phyloP scores from a whole-genome alignment of 805 yeast species.

The Cephaloascus fragrans region DNA sequence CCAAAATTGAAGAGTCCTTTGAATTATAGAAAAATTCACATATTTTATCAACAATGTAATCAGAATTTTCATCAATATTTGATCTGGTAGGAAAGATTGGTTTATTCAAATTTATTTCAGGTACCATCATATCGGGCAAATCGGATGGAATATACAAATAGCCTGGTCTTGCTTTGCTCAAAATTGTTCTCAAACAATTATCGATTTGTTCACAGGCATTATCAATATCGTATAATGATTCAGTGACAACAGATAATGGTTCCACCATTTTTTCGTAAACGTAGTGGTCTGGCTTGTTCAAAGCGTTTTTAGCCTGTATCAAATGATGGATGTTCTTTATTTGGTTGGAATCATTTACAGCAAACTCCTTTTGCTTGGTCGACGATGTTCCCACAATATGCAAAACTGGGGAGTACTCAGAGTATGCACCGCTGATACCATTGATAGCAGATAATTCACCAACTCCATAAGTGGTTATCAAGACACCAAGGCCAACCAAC shows the following conservation, averaged over 20 bases:
- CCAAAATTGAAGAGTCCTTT: conserved; percentile 17
- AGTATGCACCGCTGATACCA: conserved; percentile 74
- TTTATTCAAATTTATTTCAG: neutral
- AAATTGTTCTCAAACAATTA: conserved; percentile 45
- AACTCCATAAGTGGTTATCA: conserved; percentile 74
- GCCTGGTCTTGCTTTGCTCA: conserved; percentile 65
- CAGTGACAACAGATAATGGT: conserved; percentile 37
- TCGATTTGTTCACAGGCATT: conserved; percentile 53
- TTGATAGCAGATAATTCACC: conserved; percentile 83
- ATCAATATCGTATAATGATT: conserved; percentile 37
- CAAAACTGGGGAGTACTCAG: conserved; percentile 70
- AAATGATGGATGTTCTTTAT: conserved; percentile 45
- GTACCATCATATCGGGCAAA: conserved; percentile 29
- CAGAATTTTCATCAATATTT: neutral
- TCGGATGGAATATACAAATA: conserved; percentile 73
- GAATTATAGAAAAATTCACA: conserved; percentile 15
- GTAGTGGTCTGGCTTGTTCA: conserved; percentile 50
- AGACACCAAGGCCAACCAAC: conserved; percentile 52
- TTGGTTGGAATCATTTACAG: conserved; percentile 18
- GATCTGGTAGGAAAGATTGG: neutral
- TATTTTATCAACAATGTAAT: conserved; percentile 9
- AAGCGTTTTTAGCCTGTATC: conserved; percentile 39
- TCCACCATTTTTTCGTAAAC: conserved; percentile 59
- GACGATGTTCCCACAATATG: conserved; percentile 81
- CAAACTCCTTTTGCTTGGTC: conserved; percentile 18